phyloP scores from a whole-genome alignment of 192 early-diverging fungal species.

The Diversispora epigaea region DNA sequence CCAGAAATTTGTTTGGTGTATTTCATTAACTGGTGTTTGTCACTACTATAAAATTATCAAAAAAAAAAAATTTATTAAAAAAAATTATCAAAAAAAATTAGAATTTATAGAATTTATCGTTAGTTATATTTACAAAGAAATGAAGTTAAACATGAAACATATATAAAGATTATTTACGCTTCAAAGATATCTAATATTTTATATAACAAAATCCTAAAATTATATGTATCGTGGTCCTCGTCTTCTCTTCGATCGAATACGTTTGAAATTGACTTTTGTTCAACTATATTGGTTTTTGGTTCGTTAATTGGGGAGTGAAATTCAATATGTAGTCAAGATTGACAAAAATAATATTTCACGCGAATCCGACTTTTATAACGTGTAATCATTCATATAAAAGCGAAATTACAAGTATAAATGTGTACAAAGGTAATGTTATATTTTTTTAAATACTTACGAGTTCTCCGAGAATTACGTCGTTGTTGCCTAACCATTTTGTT shows the following conservation, averaged over 20 bases:
- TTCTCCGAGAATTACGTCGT: background rate
- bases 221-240: background rate
- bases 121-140: background rate
- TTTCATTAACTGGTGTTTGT: background rate
- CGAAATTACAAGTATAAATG: too few relatives aligned
- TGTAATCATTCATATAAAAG: too few relatives aligned
- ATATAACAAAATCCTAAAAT: background rate
- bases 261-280: background rate
- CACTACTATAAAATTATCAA: background rate
- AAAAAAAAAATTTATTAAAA: background rate
- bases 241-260: background rate
- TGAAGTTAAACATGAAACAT: background rate
- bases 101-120: background rate
- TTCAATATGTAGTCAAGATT: too few relatives aligned
- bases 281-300: too few relatives aligned
- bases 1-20: background rate
- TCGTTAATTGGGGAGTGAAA: too few relatives aligned
- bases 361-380: too few relatives aligned
- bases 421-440: too few relatives aligned
- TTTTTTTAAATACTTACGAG: too few relatives aligned
- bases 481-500: background rate
- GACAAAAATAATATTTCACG: too few relatives aligned
- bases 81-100: background rate
- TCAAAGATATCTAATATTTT: conserved; percentile 3
- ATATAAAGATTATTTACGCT: background rate